Conservation (phyloP, 31 red algal genomes). For the Endocladia muricata region DNA sequence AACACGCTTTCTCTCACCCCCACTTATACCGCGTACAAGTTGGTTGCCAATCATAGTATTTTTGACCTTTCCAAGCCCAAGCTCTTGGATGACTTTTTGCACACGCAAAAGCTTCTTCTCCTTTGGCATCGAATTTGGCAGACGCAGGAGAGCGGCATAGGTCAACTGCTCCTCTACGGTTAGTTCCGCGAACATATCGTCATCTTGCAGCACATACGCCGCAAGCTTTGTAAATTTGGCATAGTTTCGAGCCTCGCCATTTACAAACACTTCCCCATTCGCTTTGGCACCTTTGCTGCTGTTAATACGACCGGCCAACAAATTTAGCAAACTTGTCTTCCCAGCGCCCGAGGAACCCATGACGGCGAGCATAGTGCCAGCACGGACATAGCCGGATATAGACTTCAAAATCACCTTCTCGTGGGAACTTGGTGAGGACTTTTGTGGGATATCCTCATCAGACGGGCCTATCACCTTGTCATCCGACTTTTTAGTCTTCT, state of each 20-base stretch:
- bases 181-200: constrained; percentile 90
- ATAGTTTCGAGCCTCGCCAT: constrained; percentile 67
- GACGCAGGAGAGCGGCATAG: constrained; percentile 71
- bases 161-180: constrained; percentile 91
- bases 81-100: constrained; percentile 72
- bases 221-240: constrained; percentile 71
- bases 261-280: constrained; percentile 68
- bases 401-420: constrained; percentile 78
- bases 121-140: constrained; percentile 65
- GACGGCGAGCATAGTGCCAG: constrained; percentile 90
- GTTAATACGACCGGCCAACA: constrained; percentile 77
- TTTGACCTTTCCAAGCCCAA: constrained; percentile 73
- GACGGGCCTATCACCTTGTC: not conserved
- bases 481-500: not conserved
- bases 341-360: constrained; percentile 92
- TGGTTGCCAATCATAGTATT: constrained; percentile 79
- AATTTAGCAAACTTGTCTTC: constrained; percentile 85
- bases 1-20: constrained; percentile 96
- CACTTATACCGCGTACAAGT: constrained; percentile 83
- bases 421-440: not conserved
- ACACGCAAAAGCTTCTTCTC: constrained; percentile 80
- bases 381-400: constrained; percentile 72
- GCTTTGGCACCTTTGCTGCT: constrained; percentile 65
- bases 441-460: constrained; percentile 2
- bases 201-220: constrained; percentile 91